Evolutionary conservation across 768 basidiomycete species (phyloP), one percentile per base, ranked within the genome.

Genomic region (Tylopilus intermedius): DNA sequence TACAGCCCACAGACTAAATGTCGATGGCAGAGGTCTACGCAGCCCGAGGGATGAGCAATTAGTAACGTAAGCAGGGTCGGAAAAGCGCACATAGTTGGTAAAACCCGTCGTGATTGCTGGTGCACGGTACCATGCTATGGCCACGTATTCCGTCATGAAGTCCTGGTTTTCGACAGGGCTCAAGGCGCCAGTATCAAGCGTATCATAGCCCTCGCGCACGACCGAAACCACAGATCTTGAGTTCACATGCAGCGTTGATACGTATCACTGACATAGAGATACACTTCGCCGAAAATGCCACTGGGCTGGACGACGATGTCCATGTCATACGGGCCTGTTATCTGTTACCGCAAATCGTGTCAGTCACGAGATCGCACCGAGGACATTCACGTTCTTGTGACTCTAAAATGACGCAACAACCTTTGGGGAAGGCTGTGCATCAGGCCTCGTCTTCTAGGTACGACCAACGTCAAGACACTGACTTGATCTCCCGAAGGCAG

Each of bases 301-400:
- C 79, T 84, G 14, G 92, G 83, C 59, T 93, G 90, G 68, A 94
- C 90, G 42, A 99, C 91, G 48, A 97, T 92, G 66, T 96, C 93
- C 91, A 98, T 94, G n/a, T n/a, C n/a, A n/a, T 98, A 99, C 41
- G 98, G 72, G 63, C 94, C 94, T 51, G 92, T 94, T 65, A 95
- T 95, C 92, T 94, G 67, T 51, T 24, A 24, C 24, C 24, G 24
- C 24, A 24, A 24, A 24, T 24, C 24, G 24, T 24, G 24, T 24
- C 24, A 24, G 24, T 24, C 24, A 24, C 24, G 24, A 22, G 41
- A 52, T 46, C 50, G 51, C 44, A 14, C 10, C 33, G 24, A 54
- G 11, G 38, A 55, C 46, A 30, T 43, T 54, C 50, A 97, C 94
- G 67, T 99, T 99, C 76, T 99, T 99, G 76, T 99, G 96, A 5